Base-by-base conservation (phyloP, 345 rosid species). In the Camelina sativa region DNA sequence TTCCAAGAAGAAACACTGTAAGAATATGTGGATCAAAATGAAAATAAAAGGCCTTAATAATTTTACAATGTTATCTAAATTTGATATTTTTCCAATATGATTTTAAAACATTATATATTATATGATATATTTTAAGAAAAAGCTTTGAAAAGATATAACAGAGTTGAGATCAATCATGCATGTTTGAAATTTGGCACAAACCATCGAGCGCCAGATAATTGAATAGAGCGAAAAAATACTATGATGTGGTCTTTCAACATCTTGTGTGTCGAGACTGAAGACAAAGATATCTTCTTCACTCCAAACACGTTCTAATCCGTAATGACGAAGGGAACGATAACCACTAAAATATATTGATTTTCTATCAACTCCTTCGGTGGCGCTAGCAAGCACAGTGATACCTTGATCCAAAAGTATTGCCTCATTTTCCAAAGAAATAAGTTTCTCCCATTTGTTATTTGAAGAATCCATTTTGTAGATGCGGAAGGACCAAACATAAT, bases 241-340 rank as follows among this genome's bases (percentile, higher is more conserved):
- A 37, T 0, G 48, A 37, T 22, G 71, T 11, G 60, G 71, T 67
- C n/a, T 51, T 67, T 67, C 50, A 67, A 15, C 34, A 34, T 37
- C 16, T 8, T 52, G 22, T 20, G 50, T 35, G 23, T 67, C 61
- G n/a, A 67, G 37, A 46, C 16, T 53, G 59, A 20, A 67, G 35
- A 37, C 10, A 6, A 53, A 53, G 0, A 53, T 38, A 22, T 67
- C 25, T 38, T 67, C 23, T 38, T 67, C 60, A 67, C 23, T 57
- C 62, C 62, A 57, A 57, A 4, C 8, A n/a, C 0, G 43, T 9
- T 41, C n/a, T 3, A 2, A 11, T 41, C 4, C 11, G 44, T 0
- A 11, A 41, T 32, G 2, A 32, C 2, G 7, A 15, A 3, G 10
- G 4, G 1, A 0, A 28, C 3, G 19, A 7, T 6, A 11, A 16